Conservation (phyloP, 2,329 filamentous ascomycete species). For the Sarocladium brachiariae region DNA sequence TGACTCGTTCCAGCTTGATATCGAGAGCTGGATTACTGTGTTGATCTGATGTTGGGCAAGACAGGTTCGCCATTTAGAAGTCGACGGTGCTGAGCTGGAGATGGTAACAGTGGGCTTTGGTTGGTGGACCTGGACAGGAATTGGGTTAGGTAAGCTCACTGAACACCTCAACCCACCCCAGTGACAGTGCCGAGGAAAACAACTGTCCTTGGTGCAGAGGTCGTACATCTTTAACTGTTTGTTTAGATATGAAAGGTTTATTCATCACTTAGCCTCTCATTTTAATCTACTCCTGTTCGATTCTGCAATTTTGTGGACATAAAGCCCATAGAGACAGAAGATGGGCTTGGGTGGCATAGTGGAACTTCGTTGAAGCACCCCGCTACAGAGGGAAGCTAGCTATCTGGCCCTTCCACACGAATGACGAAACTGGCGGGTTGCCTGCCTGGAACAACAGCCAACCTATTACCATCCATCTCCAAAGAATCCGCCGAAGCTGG, state of each 20-base stretch:
- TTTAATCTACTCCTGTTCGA: too few species aligned
- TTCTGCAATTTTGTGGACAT: too few species aligned
- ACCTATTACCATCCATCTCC: neutral
- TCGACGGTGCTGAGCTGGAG: constrained; percentile 2
- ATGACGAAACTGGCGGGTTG: constrained; percentile 8
- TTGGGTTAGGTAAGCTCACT: neutral
- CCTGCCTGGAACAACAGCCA: neutral
- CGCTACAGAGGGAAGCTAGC: constrained; percentile 6
- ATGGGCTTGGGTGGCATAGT: too few species aligned
- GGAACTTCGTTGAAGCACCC: neutral
- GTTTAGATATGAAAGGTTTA: too few species aligned
- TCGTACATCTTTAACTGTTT: too few species aligned
- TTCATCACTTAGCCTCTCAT: too few species aligned
- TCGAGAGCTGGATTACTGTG: neutral
- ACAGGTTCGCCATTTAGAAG: neutral
- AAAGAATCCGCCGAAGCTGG: constrained; percentile 5
- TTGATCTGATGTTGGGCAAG: neutral
- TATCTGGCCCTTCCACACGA: neutral
- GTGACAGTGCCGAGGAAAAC: neutral
- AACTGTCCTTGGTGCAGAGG: neutral
- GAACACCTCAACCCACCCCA: neutral
- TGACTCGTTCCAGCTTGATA: constrained; percentile 20
- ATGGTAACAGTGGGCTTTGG: neutral
- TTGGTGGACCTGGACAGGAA: neutral
- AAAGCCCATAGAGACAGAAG: too few species aligned